Evolutionary conservation across 306 rosid genomes (phyloP), one percentile per base, ranked within the genome.

Genomic region (Senna tora): DNA sequence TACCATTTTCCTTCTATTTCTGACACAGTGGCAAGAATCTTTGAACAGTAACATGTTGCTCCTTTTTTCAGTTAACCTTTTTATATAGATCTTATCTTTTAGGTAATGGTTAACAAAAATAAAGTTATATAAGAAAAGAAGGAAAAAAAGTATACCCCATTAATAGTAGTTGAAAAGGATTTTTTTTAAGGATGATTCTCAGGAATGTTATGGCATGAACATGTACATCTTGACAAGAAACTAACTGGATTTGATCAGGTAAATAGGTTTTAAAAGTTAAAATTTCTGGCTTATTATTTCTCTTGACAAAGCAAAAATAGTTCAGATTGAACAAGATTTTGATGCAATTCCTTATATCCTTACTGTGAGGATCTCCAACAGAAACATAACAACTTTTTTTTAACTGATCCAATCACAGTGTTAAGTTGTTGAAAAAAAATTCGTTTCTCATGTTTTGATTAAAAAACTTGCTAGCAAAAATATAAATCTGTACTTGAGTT

Each of bases 21-120:
- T 76, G 65, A 73, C 52, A 57, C 54, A 54, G 61, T 68, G 75
- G 42, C 49, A 36, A 36, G 84, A 88, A 76, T 82, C 56, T 81
- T 67, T 57, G 46, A 55, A 63, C 77, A 73, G 79, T 43, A 20
- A 32, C 39, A 68, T 9, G 14, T 41, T 51, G 62, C 55, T 77
- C 52, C 75, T 61, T 82, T 80, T 80, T 74, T 70, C 16, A 16
- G 41, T 67, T 74, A 36, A 61, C 73, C 72, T 83, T 79, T 80
- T 75, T 8, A 42, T 8, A 42, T 67, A 25, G 82, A 64, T 61
- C 57, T 68, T 74, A 51, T 73, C 73, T 63, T 69, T 77, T 57
- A 32, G 51, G 41, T 53, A 75, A 56, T 34, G 57, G 21, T 53
- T 78, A 80, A 77, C 69, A 39, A 34, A 21, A 58, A 62, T 65